phyloP scores from a whole-genome alignment of 768 basidiomycete species.

The Kondoa malvinella region DNA sequence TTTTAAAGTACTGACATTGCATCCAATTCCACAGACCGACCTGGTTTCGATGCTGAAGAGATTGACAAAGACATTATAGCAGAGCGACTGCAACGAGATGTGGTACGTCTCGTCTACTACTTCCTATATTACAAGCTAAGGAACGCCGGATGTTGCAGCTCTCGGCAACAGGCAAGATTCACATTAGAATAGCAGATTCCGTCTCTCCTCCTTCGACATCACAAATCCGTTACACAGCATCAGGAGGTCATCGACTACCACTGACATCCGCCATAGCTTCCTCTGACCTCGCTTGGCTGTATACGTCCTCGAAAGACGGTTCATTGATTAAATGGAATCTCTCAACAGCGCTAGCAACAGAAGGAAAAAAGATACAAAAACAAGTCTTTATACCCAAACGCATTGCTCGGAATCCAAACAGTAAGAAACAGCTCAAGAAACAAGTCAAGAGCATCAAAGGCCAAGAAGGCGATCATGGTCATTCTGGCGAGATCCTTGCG shows the following conservation, averaged over 20 bases:
- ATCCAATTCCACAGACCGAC: constrained; percentile 46
- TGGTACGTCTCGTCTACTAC: constrained; percentile 42
- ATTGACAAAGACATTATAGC: constrained; percentile 86
- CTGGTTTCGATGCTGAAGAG: constrained; percentile 82
- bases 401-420: constrained; percentile 12
- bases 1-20: background rate
- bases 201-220: constrained; percentile 2
- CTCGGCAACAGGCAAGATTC: constrained; percentile 72
- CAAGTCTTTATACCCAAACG: constrained; percentile 12
- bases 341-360: constrained; percentile 22
- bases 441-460: constrained; percentile 43
- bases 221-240: constrained; percentile 32
- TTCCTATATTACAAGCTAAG: no score
- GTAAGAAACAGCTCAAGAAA: constrained; percentile 39
- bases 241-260: constrained; percentile 53
- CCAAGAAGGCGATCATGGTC: constrained; percentile 44
- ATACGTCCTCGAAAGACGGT: constrained; percentile 80
- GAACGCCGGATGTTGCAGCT: constrained; percentile 29
- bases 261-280: constrained; percentile 68
- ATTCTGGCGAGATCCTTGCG: constrained; percentile 67
- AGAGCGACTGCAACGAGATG: constrained; percentile 76
- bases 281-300: constrained; percentile 56
- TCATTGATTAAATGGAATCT: constrained; percentile 73
- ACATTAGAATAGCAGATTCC: constrained; percentile 55
- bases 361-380: constrained; percentile 6